Conservation (phyloP, 352 stramenopile genomes). For the Pythium scleroteichum region DNA sequence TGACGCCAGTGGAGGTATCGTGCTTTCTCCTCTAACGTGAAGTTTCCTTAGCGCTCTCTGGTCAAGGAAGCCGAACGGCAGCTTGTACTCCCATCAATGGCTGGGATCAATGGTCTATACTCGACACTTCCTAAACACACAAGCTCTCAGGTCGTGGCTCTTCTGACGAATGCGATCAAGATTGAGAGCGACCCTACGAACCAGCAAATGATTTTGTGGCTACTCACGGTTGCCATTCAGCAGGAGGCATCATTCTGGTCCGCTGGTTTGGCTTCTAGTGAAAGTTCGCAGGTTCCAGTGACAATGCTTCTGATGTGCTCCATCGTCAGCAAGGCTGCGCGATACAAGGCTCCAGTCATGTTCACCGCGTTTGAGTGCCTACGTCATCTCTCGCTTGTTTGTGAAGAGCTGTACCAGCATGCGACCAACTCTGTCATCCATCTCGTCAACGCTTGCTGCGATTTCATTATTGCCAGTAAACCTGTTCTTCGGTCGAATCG, state of each 20-base stretch:
- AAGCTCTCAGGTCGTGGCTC: conserved; percentile 81
- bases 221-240: conserved; percentile 83
- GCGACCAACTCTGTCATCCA: conserved; percentile 78
- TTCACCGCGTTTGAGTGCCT: conserved; percentile 88
- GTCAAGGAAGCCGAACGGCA: conserved; percentile 81
- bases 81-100: conserved; percentile 66
- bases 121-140: conserved; percentile 84
- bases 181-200: conserved; percentile 82
- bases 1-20: too few relatives aligned
- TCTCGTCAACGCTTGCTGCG: conserved; percentile 81
- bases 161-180: conserved; percentile 85
- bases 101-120: conserved; percentile 65
- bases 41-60: conserved; percentile 41
- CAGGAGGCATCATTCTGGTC: conserved; percentile 87
- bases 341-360: conserved; percentile 83
- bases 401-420: conserved; percentile 74
- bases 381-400: conserved; percentile 77
- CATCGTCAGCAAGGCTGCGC: conserved; percentile 75
- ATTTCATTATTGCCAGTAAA: conserved; percentile 83
- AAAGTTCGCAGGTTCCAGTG: conserved; percentile 83
- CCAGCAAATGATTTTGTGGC: conserved; percentile 90
- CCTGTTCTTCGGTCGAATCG: conserved; percentile 70
- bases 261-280: conserved; percentile 72
- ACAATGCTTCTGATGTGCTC: conserved; percentile 86
- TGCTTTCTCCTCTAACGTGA: background rate